These are phyloP conservation scores for Saccharomyces jurei DNA, from an alignment of 805 yeast genomes.

Conservation along the genomic window DNA sequence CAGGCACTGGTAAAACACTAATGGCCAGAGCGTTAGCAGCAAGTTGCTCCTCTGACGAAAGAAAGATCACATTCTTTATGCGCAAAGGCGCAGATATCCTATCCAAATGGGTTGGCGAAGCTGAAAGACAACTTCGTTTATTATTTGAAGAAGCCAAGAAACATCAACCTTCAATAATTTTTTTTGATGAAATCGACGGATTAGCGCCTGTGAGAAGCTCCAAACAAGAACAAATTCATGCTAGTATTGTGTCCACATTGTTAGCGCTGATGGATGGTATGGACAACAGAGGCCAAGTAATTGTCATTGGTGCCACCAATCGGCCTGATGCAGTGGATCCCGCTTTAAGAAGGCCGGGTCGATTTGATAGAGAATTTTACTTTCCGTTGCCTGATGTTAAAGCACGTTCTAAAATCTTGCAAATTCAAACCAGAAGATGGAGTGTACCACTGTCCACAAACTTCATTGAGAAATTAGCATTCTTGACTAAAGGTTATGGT, in stretches of 20 bases:
- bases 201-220: conserved; percentile 96
- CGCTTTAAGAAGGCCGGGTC: conserved; percentile 91
- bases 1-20: conserved; percentile 96
- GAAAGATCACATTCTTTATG: conserved; percentile 93
- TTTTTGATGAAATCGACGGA: conserved; percentile 97
- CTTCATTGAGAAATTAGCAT: conserved; percentile 62
- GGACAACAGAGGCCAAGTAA: conserved; percentile 97
- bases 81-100: conserved; percentile 96
- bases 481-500: conserved; percentile 88
- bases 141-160: conserved; percentile 93
- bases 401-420: conserved; percentile 70
- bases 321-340: conserved; percentile 98
- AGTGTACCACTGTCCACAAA: conserved; percentile 53
- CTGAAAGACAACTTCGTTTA: conserved; percentile 85
- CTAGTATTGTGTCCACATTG: conserved; percentile 90
- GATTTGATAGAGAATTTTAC: conserved; percentile 94
- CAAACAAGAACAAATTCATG: conserved; percentile 96
- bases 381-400: conserved; percentile 83
- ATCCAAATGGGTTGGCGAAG: conserved; percentile 99
- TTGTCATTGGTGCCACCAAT: conserved; percentile 96
- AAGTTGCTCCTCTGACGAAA: conserved; percentile 74
- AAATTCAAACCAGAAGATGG: conserved; percentile 89
- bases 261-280: conserved; percentile 97
- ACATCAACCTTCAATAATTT: conserved; percentile 91
- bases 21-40: conserved; percentile 98